Conservation (phyloP, 768 basidiomycete genomes). For the Royoungia palumana region DNA sequence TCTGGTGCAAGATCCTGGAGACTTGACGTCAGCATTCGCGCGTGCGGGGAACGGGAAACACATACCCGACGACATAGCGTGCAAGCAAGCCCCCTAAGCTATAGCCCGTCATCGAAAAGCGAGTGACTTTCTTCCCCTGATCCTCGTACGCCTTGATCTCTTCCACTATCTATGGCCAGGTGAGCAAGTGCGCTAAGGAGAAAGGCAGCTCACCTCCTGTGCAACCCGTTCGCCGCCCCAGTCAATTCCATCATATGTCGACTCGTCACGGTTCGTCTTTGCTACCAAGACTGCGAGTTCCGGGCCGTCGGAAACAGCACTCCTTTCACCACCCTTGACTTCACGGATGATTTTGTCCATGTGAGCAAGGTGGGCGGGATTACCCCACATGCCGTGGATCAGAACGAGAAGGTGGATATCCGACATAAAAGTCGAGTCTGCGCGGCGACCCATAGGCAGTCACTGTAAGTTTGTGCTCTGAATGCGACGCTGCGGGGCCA, state of each 20-base stretch:
- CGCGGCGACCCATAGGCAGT: not conserved
- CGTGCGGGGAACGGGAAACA: not conserved
- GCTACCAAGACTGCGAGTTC: constrained; percentile 61
- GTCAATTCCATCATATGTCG: constrained; percentile 81
- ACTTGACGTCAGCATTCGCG: constrained; percentile 2
- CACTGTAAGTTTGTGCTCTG: not conserved
- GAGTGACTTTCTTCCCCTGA: constrained; percentile 56
- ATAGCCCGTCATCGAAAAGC: constrained; percentile 77
- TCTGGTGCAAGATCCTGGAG: constrained; percentile 53
- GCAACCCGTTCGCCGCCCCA: constrained; percentile 81
- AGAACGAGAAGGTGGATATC: constrained; percentile 43
- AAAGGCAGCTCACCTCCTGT: constrained; percentile 53
- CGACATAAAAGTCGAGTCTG: constrained; percentile 19
- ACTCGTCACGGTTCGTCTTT: constrained; percentile 59
- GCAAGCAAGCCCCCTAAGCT: constrained; percentile 78
- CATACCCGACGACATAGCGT: constrained; percentile 72
- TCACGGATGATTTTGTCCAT: constrained; percentile 52
- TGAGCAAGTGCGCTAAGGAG: constrained; percentile 2
- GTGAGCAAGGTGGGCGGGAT: constrained; percentile 60
- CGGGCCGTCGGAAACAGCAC: constrained; percentile 31
- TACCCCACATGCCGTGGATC: constrained; percentile 78
- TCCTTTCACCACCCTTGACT: constrained; percentile 29
- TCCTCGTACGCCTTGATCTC: constrained; percentile 51
- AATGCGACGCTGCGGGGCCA: not conserved
- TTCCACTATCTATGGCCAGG: constrained; percentile 46